Percentiles rank a stretch among this genome's conserved stretches.
Conservation (phyloP, 1,284 basidiomycete species). For the Heimioporus punctisporus region DNA sequence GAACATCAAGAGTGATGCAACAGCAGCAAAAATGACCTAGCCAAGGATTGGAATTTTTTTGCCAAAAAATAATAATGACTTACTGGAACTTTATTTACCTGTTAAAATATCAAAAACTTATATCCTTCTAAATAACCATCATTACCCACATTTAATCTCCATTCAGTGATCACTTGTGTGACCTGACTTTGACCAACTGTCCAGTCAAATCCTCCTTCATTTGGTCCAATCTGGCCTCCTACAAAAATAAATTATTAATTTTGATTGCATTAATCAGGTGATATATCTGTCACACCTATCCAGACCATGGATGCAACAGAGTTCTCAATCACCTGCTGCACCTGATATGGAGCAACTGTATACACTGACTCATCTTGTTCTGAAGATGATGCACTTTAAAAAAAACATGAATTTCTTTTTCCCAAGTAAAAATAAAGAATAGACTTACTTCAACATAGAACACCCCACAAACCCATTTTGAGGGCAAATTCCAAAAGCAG, state of each 20-base stretch:
- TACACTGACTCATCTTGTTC: background rate
- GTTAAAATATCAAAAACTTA: background rate
- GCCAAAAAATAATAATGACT: background rate
- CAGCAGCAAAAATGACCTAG: background rate
- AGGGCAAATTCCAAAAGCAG: constrained; percentile 2
- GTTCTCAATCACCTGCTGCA: constrained; percentile 1
- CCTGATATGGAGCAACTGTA: background rate
- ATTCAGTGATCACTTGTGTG: background rate
- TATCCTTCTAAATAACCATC: background rate
- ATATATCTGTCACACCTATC: background rate
- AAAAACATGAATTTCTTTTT: background rate
- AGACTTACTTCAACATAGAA: background rate
- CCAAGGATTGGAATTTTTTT: background rate
- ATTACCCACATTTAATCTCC: background rate
- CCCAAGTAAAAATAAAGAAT: background rate
- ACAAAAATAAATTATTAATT: background rate
- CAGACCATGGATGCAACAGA: constrained; percentile 3
- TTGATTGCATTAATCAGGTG: background rate
- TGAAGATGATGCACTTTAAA: background rate
- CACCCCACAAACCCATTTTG: constrained; percentile 1
- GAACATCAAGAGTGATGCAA: background rate
- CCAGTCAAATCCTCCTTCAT: background rate
- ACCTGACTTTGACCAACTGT: background rate
- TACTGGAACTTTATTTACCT: background rate
- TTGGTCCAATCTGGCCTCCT: background rate